Evolutionary conservation across 2,329 filamentous ascomycete species (phyloP).

Genomic region (Xylariaceae sp.): DNA sequence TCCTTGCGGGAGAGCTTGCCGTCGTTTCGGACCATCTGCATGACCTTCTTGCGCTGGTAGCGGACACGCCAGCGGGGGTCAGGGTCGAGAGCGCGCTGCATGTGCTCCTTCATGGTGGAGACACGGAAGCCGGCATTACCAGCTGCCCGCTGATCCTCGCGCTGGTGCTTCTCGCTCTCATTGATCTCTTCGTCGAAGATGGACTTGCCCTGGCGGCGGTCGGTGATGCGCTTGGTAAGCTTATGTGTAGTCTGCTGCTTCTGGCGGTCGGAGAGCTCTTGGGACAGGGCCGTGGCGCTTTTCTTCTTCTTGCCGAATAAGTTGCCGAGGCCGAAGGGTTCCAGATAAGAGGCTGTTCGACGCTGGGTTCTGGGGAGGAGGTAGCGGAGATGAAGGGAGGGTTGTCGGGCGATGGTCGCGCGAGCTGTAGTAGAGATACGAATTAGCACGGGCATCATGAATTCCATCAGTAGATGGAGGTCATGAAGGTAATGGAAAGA

Average conservation of each 20-base stretch:
- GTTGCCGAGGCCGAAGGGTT: conserved; percentile 16
- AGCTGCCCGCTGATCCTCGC: conserved; percentile 2
- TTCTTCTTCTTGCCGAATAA: conserved; percentile 10
- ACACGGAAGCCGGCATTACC: conserved; percentile 3
- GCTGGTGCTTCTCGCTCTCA: conserved; percentile 16
- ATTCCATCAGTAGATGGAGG: not conserved
- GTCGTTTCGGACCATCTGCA: conserved; percentile 66
- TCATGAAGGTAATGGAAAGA: not conserved
- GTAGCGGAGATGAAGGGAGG: conserved; percentile 22
- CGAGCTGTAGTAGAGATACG: conserved; percentile 12
- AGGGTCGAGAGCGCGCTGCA: conserved; percentile 68
- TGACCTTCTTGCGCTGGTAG: conserved; percentile 82
- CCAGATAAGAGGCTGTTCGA: conserved; percentile 39
- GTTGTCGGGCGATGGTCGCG: conserved; percentile 16
- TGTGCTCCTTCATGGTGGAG: conserved; percentile 45
- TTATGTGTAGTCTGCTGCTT: conserved; percentile 32
- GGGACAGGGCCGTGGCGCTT: conserved; percentile 2
- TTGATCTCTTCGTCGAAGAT: conserved; percentile 60
- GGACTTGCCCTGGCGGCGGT: conserved; percentile 48
- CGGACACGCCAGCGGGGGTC: conserved; percentile 65
- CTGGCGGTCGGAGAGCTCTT: conserved; percentile 9
- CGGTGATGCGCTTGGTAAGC: conserved; percentile 40
- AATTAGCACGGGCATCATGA: conserved; percentile 3
- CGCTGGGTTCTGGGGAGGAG: conserved; percentile 32
- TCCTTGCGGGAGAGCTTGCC: conserved; percentile 64